These are phyloP conservation scores for Urtica urens DNA, from an alignment of 306 rosid species.

Conservation along the genomic window DNA sequence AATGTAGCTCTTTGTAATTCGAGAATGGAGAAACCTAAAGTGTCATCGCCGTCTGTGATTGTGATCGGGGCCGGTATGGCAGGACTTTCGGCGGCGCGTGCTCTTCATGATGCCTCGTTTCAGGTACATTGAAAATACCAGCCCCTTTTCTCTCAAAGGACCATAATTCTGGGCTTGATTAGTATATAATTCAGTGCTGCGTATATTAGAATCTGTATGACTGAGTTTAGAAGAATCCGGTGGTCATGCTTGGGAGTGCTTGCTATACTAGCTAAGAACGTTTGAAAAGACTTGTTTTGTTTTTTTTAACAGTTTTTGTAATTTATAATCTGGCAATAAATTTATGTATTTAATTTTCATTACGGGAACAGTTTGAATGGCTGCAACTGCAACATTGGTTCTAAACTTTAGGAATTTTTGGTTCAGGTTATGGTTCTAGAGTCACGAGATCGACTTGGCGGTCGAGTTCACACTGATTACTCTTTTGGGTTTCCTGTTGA, in stretches of 20 bases:
- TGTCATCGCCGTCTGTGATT: slow-evolving; percentile 78
- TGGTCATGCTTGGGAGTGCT: too few species aligned
- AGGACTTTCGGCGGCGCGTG: slow-evolving; percentile 88
- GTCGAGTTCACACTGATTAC: slow-evolving; percentile 81
- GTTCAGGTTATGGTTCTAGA: slow-evolving; percentile 80
- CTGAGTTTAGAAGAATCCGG: too few species aligned
- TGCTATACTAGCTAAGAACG: too few species aligned
- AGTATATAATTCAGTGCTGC: too few species aligned
- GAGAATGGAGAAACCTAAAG: slow-evolving; percentile 27
- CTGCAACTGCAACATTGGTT: background rate
- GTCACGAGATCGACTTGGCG: slow-evolving; percentile 84
- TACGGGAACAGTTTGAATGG: too few species aligned
- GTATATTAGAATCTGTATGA: too few species aligned
- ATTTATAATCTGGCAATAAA: background rate
- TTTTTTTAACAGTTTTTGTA: background rate
- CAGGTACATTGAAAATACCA: slow-evolving; percentile 45
- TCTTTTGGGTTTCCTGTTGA: slow-evolving; percentile 96
- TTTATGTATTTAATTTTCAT: background rate
- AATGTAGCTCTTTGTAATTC: slow-evolving; percentile 47
- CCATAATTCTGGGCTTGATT: background rate
- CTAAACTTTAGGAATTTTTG: background rate
- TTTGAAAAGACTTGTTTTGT: too few species aligned
- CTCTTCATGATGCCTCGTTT: slow-evolving; percentile 82
- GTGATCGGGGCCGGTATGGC: slow-evolving; percentile 93
- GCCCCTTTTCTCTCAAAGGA: background rate